phyloP scores from a whole-genome alignment of 208 protist species.

The Crithidia thermophila region DNA sequence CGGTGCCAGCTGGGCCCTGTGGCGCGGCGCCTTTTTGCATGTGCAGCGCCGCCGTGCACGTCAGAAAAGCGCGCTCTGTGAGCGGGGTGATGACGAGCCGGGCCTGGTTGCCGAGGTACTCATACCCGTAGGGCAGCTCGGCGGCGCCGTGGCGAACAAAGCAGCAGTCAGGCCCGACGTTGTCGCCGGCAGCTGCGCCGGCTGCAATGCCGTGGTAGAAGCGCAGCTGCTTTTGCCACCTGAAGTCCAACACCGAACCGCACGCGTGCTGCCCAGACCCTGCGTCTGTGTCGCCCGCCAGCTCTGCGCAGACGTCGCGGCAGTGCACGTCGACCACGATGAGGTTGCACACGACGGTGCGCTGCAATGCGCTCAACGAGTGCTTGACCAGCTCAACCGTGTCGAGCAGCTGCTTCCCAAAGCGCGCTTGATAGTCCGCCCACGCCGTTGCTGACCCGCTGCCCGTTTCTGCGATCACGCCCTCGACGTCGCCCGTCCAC shows the following conservation, averaged over 20 bases:
- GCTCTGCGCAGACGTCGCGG: conserved; percentile 86
- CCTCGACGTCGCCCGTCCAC: conserved; percentile 93
- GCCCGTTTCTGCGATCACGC: conserved; percentile 48
- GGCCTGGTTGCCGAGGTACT: conserved; percentile 95
- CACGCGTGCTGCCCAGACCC: conserved; percentile 19
- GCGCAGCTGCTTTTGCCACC: conserved; percentile 93
- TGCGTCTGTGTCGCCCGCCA: conserved; percentile 44
- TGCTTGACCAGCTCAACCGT: conserved; percentile 92
- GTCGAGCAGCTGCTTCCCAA: conserved; percentile 75
- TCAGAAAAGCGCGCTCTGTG: conserved; percentile 95
- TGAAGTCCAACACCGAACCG: conserved; percentile 83
- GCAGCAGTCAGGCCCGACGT: conserved; percentile 47
- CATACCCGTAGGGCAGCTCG: conserved; percentile 92
- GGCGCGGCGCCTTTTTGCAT: conserved; percentile 94
- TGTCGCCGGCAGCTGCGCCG: conserved; percentile 14
- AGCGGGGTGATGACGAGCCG: conserved; percentile 97
- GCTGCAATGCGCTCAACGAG: conserved; percentile 80
- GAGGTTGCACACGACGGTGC: conserved; percentile 89
- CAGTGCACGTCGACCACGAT: conserved; percentile 96
- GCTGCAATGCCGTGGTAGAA: conserved; percentile 83
- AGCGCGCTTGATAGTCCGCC: conserved; percentile 68
- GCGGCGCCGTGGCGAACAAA: conserved; percentile 87
- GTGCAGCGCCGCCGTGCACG: conserved; percentile 91
- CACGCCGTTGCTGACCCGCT: conserved; percentile 37
- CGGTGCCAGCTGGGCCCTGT: conserved; percentile 95